These are phyloP conservation scores for Trichoderma harzianum DNA, from an alignment of 2,329 filamentous ascomycete species.

Conservation along the genomic window DNA sequence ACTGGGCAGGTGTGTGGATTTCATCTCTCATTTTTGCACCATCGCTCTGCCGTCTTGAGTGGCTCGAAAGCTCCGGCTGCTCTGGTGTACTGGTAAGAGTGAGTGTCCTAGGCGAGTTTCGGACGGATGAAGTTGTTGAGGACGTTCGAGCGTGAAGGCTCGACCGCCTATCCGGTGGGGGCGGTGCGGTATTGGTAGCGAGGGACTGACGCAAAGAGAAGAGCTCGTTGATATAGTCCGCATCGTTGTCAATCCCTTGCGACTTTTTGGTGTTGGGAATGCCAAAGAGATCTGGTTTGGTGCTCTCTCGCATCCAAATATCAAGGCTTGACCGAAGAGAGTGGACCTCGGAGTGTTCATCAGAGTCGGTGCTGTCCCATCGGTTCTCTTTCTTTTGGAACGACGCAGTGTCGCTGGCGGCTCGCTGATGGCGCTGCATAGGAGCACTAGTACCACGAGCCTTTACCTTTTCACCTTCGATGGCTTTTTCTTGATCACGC, in stretches of 20 bases:
- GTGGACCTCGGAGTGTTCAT: constrained; percentile 37
- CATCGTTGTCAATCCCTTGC: constrained; percentile 26
- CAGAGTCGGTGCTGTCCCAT: constrained; percentile 44
- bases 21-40: constrained; percentile 28
- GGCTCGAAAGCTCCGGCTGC: constrained; percentile 20
- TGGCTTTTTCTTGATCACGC: background rate
- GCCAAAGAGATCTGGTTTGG: constrained; percentile 49
- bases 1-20: constrained; percentile 26
- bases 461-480: constrained; percentile 23
- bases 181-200: constrained; percentile 39
- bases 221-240: constrained; percentile 46
- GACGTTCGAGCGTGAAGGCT: constrained; percentile 50
- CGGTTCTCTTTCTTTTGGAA: constrained; percentile 40
- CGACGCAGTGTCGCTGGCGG: constrained; percentile 45
- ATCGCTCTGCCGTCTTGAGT: constrained; percentile 29
- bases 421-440: constrained; percentile 41
- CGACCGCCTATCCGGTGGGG: constrained; percentile 50
- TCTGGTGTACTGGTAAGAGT: constrained; percentile 24
- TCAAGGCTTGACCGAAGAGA: constrained; percentile 52
- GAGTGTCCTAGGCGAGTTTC: constrained; percentile 1
- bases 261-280: constrained; percentile 44
- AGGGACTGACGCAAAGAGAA: constrained; percentile 41
- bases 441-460: constrained; percentile 22
- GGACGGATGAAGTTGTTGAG: constrained; percentile 25
- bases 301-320: constrained; percentile 56